A percentile compares a stretch with the other conserved stretches of the same genome.
Conservation (phyloP, 805 yeast species). For the Candida nanaspora region DNA sequence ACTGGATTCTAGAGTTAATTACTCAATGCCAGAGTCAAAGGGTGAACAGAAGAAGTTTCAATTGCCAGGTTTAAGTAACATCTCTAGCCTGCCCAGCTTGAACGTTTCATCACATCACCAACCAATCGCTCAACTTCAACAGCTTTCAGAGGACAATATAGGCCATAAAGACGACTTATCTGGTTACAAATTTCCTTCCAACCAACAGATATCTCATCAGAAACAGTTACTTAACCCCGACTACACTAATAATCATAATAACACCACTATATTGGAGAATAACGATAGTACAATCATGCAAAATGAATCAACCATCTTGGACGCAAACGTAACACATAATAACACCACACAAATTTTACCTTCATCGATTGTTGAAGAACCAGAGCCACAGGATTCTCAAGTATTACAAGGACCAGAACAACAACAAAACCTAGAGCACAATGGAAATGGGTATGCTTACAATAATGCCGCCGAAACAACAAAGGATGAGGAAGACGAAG, state of each 20-base stretch:
- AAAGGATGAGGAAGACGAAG: too few species aligned
- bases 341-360: too few species aligned
- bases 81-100: neutral
- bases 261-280: neutral
- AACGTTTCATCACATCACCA: too few species aligned
- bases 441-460: too few species aligned
- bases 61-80: neutral
- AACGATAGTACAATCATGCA: constrained; percentile 20
- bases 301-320: constrained; percentile 19
- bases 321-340: constrained; percentile 17
- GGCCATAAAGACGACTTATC: neutral
- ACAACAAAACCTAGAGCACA: too few species aligned
- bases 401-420: neutral
- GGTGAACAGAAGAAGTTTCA: neutral
- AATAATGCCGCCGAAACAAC: too few species aligned
- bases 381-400: too few species aligned
- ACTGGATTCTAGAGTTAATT: neutral
- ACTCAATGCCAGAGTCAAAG: neutral
- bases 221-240: too few species aligned
- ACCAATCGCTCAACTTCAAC: too few species aligned
- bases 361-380: too few species aligned
- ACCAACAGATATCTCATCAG: neutral
- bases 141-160: too few species aligned
- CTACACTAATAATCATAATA: neutral
- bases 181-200: neutral